phyloP scores from a whole-genome alignment of 495 filamentous ascomycete species.

The Tuber indicum region DNA sequence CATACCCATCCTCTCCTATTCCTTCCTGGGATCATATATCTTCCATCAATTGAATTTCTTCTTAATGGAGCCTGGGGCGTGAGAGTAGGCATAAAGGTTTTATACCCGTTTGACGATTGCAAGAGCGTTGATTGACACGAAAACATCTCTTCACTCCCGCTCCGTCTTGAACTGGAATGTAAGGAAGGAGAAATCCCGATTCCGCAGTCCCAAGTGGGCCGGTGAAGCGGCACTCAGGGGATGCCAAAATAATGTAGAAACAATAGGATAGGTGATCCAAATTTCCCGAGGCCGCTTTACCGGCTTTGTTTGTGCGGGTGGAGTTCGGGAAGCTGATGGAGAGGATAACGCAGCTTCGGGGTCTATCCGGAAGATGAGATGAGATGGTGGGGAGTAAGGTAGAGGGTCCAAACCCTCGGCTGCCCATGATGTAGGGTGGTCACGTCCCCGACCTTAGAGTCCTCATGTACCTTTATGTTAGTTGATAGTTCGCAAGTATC shows the following conservation, averaged over 20 bases:
- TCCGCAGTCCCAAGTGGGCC: conserved; percentile 78
- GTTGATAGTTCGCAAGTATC: no score
- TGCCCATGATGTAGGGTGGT: conserved; percentile 56
- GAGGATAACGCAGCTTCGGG: conserved; percentile 4
- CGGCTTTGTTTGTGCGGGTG: conserved; percentile 14
- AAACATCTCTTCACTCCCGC: conserved; percentile 71
- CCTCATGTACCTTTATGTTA: no score
- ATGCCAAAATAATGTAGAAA: conserved; percentile 62
- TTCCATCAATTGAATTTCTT: conserved; percentile 73
- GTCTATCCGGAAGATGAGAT: conserved; percentile 55
- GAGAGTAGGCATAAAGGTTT: conserved; percentile 85
- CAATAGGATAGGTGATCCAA: conserved; percentile 92
- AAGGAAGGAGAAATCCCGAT: conserved; percentile 86
- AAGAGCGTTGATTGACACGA: conserved; percentile 73
- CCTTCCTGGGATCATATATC: conserved; percentile 65
- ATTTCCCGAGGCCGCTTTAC: conserved; percentile 55
- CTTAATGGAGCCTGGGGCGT: conserved; percentile 66
- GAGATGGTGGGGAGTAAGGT: conserved; percentile 60
- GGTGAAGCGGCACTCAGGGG: conserved; percentile 62
- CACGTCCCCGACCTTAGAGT: conserved; percentile 55
- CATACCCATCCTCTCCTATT: conserved; percentile 41
- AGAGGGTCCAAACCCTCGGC: conserved; percentile 55
- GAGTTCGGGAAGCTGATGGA: conserved; percentile 7
- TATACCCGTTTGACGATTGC: conserved; percentile 79
- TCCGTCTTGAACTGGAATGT: conserved; percentile 81